These are phyloP conservation scores for Acanthamoeba rhysodes DNA, from an alignment of 208 protist species.

Conservation along the genomic window DNA sequence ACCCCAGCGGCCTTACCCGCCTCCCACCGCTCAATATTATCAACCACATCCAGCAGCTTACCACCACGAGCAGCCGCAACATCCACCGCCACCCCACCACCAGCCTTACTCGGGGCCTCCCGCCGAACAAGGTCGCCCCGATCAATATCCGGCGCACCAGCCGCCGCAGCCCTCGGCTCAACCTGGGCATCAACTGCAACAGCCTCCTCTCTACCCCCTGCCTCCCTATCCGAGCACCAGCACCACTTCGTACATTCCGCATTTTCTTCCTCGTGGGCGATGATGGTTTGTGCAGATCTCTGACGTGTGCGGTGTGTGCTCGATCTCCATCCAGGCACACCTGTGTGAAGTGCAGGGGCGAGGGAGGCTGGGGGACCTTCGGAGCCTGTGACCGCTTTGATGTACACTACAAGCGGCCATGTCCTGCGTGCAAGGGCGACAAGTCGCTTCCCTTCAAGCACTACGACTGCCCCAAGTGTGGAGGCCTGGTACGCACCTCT, in stretches of 20 bases:
- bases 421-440: conserved; percentile 45
- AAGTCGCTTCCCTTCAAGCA: background rate
- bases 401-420: conserved; percentile 52
- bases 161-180: background rate
- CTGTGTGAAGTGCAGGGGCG: conserved; percentile 61
- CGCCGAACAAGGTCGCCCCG: background rate
- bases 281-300: background rate
- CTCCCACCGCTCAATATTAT: background rate
- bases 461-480: conserved; percentile 19
- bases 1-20: background rate
- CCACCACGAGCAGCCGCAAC: background rate
- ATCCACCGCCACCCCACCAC: background rate
- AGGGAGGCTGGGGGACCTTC: conserved; percentile 65
- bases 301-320: background rate
- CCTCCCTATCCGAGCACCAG: background rate
- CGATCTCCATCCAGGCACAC: background rate
- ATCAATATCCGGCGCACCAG: background rate
- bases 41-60: background rate
- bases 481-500: background rate
- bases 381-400: background rate
- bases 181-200: background rate
- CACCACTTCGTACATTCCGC: background rate
- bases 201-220: background rate
- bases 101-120: background rate
- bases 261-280: background rate